Base-by-base conservation (phyloP, 331 rosid species). In the Quercus lobata region DNA sequence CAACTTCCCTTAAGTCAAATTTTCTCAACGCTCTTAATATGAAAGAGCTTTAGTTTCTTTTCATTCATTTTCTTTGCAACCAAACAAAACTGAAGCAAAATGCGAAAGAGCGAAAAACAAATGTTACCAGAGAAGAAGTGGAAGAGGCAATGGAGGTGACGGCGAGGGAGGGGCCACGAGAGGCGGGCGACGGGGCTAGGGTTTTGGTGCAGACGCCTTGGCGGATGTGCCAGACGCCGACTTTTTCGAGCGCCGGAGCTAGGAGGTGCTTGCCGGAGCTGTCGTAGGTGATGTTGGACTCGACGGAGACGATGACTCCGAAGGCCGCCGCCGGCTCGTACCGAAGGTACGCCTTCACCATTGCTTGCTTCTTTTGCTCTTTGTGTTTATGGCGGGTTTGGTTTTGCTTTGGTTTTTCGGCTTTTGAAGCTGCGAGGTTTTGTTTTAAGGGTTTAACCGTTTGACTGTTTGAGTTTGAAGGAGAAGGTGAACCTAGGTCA, bases 261-360 rank as follows among this genome's bases (percentile, higher is more conserved):
- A 95, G 85, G 5, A 95, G 94, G 83, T 90, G 90, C 76, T 90
- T 93, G 53, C 99, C 99, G 77, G 94, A 90, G 84, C 81, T 84
- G 63, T 90, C 93, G 79, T 87, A 93, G 4, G 89, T 6, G 15
- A 95, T 88, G 73, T 92, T 95, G 0, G 98, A 88, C 0, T 90
- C 99, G 16, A 84, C 84, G 57, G 99, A 95, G 17, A 83, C 92
- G 29, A 95, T 88, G 10, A 95, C 98, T 4, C 99, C 99, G 54
- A 95, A 95, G 6, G 88, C 84, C 71, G 93, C 80, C 81, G 96
- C 88, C 70, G 89, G 91, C 85, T 93, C 97, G 79, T 93, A 95
- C 6, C 97, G 92, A 57, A 90, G 91, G 91, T 93, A 95, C 21
- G 96, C 70, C 83, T 95, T 95, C 89, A 95, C 99, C 99, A 95